A percentile compares a stretch with the other conserved stretches of the same genome.
Evolutionary conservation across 768 basidiomycete genomes (phyloP).

Genomic region (Suillus lakei): DNA sequence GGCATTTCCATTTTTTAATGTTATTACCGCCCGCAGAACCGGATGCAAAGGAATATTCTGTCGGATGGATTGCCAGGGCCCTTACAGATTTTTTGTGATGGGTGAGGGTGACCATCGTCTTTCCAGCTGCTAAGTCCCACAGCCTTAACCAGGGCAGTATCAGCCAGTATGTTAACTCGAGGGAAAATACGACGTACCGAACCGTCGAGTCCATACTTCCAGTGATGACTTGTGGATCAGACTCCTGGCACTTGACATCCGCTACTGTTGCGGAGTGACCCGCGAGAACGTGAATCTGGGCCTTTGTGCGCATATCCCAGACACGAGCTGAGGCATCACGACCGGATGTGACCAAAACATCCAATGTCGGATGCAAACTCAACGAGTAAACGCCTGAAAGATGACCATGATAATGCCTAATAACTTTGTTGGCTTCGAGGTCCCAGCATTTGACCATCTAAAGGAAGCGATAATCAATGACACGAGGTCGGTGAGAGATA

Average conservation of each 20-base stretch:
- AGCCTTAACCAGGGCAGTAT: conserved; percentile 50
- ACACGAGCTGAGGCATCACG: conserved; percentile 97
- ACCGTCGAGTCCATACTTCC: conserved; percentile 99
- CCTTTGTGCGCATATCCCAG: conserved; percentile 99
- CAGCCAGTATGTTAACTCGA: conserved; percentile 5
- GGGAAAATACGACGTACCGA: conserved; percentile 52
- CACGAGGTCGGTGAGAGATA: neutral
- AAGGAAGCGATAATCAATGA: neutral
- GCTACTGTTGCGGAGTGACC: conserved; percentile 97
- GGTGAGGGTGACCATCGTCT: conserved; percentile 95
- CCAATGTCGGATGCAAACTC: conserved; percentile 92
- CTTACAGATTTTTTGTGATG: conserved; percentile 99
- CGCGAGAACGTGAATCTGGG: conserved; percentile 89
- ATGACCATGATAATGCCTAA: conserved; percentile 98
- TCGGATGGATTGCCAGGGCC: conserved; percentile 92
- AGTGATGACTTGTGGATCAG: conserved; percentile 97
- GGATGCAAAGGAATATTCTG: conserved; percentile 95
- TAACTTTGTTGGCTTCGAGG: conserved; percentile 97
- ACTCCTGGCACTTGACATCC: conserved; percentile 95
- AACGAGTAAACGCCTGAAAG: conserved; percentile 97
- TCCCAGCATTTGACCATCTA: conserved; percentile 99
- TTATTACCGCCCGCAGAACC: conserved; percentile 99
- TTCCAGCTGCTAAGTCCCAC: conserved; percentile 98
- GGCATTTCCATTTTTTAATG: conserved; percentile 99
- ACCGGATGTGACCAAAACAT: conserved; percentile 92